These are phyloP conservation scores for Alternaria brassicicola DNA, from an alignment of 2,329 filamentous ascomycete species.

Conservation along the genomic window DNA sequence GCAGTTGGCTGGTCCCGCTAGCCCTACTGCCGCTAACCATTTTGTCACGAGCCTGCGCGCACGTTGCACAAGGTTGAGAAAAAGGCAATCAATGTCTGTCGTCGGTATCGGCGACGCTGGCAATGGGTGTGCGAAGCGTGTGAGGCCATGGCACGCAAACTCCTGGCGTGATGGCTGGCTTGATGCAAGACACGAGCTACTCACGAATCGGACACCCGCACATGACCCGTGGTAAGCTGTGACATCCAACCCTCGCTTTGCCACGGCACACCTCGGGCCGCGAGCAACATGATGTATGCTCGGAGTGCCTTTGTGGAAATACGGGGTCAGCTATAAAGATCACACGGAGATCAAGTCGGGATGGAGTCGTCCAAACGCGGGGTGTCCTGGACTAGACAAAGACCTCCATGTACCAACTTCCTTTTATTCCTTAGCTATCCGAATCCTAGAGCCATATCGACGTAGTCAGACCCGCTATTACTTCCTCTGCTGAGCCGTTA, in stretches of 20 bases:
- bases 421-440: slow-evolving; percentile 6
- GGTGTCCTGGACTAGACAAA: slow-evolving; percentile 17
- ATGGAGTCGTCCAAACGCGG: slow-evolving; percentile 14
- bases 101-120: background rate
- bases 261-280: slow-evolving; percentile 40
- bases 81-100: slow-evolving; percentile 4
- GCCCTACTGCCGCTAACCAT: slow-evolving; percentile 2
- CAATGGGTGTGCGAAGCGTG: background rate
- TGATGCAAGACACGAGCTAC: slow-evolving; percentile 32
- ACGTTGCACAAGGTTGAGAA: background rate
- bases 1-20: slow-evolving; percentile 3
- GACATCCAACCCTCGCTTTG: slow-evolving; percentile 36
- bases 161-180: slow-evolving; percentile 6
- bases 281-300: slow-evolving; percentile 17
- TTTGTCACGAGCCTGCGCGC: slow-evolving; percentile 3
- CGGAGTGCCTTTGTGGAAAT: slow-evolving; percentile 9
- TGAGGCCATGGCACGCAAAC: slow-evolving; percentile 2
- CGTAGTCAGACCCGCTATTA: slow-evolving; percentile 6
- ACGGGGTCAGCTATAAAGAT: slow-evolving; percentile 15
- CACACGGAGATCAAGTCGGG: slow-evolving; percentile 2
- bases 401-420: slow-evolving; percentile 3
- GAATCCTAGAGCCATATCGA: background rate
- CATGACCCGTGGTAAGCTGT: slow-evolving; percentile 34
- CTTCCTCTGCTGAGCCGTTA: slow-evolving; percentile 4
- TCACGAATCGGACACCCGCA: slow-evolving; percentile 19